phyloP scores from a whole-genome alignment of 305 asterid species.

The Fraxinus ornus region DNA sequence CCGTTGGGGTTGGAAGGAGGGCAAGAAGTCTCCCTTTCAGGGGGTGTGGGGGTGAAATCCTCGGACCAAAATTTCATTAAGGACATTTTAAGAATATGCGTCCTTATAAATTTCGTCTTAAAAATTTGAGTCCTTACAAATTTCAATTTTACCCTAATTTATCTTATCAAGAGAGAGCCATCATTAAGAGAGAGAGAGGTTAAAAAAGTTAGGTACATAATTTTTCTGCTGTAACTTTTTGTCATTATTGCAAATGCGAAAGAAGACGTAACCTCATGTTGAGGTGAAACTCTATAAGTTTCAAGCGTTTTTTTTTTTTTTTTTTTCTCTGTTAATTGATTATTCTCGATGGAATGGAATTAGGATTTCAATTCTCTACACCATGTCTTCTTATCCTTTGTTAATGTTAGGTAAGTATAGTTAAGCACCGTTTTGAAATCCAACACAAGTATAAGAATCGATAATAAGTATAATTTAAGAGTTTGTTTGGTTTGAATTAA shows the following conservation, averaged over 20 bases:
- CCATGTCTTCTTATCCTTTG: neutral
- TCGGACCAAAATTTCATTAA: neutral
- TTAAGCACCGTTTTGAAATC: neutral
- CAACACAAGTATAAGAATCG: neutral
- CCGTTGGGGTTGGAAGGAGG: neutral
- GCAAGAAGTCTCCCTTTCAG: neutral
- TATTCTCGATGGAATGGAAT: too few relatives aligned
- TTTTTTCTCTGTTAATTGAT: neutral
- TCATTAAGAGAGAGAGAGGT: too few relatives aligned
- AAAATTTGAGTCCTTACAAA: neutral
- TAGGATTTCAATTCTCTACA: neutral
- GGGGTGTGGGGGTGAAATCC: neutral
- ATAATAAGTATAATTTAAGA: too few relatives aligned
- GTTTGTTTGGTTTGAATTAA: too few relatives aligned
- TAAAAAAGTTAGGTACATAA: too few relatives aligned
- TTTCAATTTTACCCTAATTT: neutral
- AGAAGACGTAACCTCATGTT: too few relatives aligned
- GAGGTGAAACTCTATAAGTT: neutral
- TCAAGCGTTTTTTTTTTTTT: too few relatives aligned
- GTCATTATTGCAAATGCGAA: too few relatives aligned
- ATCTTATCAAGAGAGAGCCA: neutral
- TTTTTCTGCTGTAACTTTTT: too few relatives aligned
- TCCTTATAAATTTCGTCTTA: too few relatives aligned
- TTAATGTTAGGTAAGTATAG: neutral
- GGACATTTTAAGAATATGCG: too few relatives aligned